Base-by-base conservation (phyloP, 2,329 filamentous ascomycete species). In the Xylaria sp. region DNA sequence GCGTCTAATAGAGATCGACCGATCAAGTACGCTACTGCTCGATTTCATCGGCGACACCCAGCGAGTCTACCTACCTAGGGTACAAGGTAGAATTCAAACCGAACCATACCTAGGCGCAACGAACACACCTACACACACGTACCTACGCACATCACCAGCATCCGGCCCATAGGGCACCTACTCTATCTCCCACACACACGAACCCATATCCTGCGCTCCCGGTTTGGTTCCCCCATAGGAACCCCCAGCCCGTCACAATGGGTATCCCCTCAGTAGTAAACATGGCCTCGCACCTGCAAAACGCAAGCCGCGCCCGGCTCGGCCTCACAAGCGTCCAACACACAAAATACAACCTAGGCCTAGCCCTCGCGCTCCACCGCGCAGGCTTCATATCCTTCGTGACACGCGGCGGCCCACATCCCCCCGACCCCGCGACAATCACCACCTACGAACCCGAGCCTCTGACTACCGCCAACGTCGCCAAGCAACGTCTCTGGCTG, bases 261-360 rank as follows among this genome's bases (percentile, higher is more conserved):
- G 90, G 87, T 72, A 85, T 97, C 78, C 82, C 86, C 74, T 87
- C 89, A 78, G 85, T 96, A 67, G 84, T 87, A 71, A 82, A 94
- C 82, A 87, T 94, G 79, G 96, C 92, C 84, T 93, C 92, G 69
- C 93, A 97, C 81, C 84, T 97, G 60, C 92, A 95, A 77, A 97
- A 97, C 82, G 92, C 91, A 69, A 90, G 90, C 60, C 88, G 88
- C 72, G 92, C 91, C n/a, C 88, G 90, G 1, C 87, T 97, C 0
- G 91, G 90, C 69, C 83, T 96, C 53, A 97, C 94, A 33, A 96
- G 92, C 7, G 85, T 97, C 66, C 88, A 89, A 47, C 89, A 90
- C 80, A 89, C 87, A 52, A 94, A 94, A 69, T 87, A 93, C 75
- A 93, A 95, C 81, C 87, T 96, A 65, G 82, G 81, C 46, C 82